Base-by-base conservation (phyloP, 2,329 filamentous ascomycete genomes). In the Beauveria pseudobassiana region DNA sequence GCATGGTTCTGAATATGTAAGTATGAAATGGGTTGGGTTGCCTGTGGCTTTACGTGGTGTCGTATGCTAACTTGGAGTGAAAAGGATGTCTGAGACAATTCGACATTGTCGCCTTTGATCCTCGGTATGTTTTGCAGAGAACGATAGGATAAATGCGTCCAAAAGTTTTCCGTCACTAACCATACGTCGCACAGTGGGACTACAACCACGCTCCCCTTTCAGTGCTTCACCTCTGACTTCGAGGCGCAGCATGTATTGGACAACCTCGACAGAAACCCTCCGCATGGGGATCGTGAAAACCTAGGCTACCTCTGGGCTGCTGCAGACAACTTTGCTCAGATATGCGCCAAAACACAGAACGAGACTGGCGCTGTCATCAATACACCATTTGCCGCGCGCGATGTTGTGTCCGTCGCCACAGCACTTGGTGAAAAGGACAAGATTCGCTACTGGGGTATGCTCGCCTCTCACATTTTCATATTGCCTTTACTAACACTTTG, bases 331-430 rank as follows among this genome's bases (percentile, higher is more conserved):
- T 22, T 64, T 2, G 68, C 67, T 40, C 59, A 70, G 5, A 55
- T 59, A 7, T 74, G 73, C 59, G 50, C 59, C 7, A 54, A 59
- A 45, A 62, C 65, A 18, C 63, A 66, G 16, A 67, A 67, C 26
- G 68, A 61, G 1, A 60, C 38, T n/a, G 70, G 66, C 5, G 65
- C 65, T 2, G 53, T 71, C 5, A 64, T 75, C 14, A 69, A 70
- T 34, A 72, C 71, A 0, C 66, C 70, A 3, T 72, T 71, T 55
- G 69, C 70, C 2, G 74, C 72, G 14, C 69, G 74, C 53, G 75
- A 77, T 65, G 68, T 76, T 64, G 71, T 76, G 63, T 59, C 67
- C 38, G 70, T 77, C 30, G 72, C 71, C 3, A 73, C 76, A 53
- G 70, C 69, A 3, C 68, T 75, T 2, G 69, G 65, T 7, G 69